phyloP scores from a whole-genome alignment of 2,329 filamentous ascomycete species.

The Escovopsis weberi region DNA sequence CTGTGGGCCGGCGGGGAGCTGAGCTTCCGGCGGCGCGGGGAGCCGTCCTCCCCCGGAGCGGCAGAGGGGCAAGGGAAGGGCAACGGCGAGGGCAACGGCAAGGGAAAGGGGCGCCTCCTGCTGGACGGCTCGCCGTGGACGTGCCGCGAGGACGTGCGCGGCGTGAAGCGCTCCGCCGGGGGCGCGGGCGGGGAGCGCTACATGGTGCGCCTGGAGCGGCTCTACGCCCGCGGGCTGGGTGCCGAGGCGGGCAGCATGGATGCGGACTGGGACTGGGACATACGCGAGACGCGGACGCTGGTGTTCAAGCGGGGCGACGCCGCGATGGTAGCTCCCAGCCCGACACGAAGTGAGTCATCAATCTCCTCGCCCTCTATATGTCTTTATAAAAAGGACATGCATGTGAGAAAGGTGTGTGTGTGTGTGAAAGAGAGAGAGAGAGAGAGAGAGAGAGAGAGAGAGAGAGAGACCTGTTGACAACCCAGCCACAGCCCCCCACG shows the following conservation, averaged over 20 bases:
- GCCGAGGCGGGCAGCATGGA: constrained; percentile 2
- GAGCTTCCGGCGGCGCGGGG: constrained; percentile 26
- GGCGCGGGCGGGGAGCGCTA: constrained; percentile 26
- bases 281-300: constrained; percentile 35
- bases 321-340: too few relatives aligned
- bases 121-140: constrained; percentile 25
- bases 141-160: constrained; percentile 32
- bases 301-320: constrained; percentile 34
- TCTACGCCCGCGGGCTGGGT: constrained; percentile 21
- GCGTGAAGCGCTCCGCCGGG: constrained; percentile 19
- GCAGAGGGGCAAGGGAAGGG: too few relatives aligned
- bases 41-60: neutral
- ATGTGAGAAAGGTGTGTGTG: too few relatives aligned
- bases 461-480: too few relatives aligned
- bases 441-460: too few relatives aligned
- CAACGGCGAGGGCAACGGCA: neutral
- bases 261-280: constrained; percentile 11
- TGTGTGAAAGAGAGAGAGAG: too few relatives aligned
- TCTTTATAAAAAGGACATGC: neutral
- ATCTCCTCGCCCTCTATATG: neutral
- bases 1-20: constrained; percentile 83
- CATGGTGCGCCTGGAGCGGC: constrained; percentile 36
- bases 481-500: constrained; percentile 9
- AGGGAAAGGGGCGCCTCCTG: constrained; percentile 12
- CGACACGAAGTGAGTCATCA: constrained; percentile 9